These are phyloP conservation scores for Colletotrichum sp. DNA, from an alignment of 2,329 filamentous ascomycete genomes.

Conservation along the genomic window DNA sequence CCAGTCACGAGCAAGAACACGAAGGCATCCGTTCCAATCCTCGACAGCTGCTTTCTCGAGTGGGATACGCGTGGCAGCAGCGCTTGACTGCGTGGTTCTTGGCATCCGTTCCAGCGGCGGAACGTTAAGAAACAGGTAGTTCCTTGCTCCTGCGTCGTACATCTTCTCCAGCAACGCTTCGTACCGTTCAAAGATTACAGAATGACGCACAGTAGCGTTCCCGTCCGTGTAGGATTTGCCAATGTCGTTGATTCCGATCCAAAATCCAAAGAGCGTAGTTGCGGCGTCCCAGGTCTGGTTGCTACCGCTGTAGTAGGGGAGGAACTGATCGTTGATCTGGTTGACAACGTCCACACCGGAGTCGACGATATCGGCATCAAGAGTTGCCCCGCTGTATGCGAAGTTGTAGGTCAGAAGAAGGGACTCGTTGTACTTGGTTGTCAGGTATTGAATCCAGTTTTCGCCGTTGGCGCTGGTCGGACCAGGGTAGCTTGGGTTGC, in stretches of 20 bases:
- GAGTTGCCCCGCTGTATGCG: not conserved
- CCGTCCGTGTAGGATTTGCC: constrained; percentile 36
- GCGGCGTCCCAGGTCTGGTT: constrained; percentile 38
- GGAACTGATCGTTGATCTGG: constrained; percentile 51
- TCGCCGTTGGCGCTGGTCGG: constrained; percentile 51
- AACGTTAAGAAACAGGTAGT: constrained; percentile 56
- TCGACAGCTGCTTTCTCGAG: not conserved
- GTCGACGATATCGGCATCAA: constrained; percentile 46
- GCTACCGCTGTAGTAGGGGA: constrained; percentile 10
- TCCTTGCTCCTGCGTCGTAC: constrained; percentile 55
- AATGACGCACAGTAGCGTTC: not conserved
- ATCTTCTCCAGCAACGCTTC: constrained; percentile 35
- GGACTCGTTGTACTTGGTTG: constrained; percentile 23
- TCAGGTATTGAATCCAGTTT: constrained; percentile 60
- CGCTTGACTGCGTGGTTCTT: not conserved
- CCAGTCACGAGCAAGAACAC: not conserved
- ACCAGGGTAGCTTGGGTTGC: constrained; percentile 51
- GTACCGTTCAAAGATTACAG: not conserved
- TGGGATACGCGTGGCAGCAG: not conserved
- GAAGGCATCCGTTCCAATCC: not conserved
- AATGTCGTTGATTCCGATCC: constrained; percentile 64
- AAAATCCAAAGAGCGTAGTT: constrained; percentile 52
- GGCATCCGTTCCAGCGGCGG: constrained; percentile 44
- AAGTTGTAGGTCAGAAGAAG: not conserved
- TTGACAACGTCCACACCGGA: constrained; percentile 54